Conservation (phyloP, 116 monocot species). For the Iris pallida region DNA sequence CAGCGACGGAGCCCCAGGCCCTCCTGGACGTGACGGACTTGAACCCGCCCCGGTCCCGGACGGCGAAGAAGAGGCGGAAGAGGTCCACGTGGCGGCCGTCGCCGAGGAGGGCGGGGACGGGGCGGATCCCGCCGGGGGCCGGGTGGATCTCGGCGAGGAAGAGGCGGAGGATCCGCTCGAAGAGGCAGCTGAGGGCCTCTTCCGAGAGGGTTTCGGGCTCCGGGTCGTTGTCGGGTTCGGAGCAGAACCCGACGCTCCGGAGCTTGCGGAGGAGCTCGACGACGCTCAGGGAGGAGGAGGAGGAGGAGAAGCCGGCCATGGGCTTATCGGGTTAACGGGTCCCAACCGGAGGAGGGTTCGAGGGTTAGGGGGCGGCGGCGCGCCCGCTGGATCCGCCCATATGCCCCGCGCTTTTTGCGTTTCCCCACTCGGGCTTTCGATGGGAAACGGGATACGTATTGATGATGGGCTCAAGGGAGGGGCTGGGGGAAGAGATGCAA, state of each 20-base stretch:
- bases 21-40: slow-evolving; percentile 19
- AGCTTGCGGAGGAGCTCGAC: slow-evolving; percentile 45
- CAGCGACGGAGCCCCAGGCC: slow-evolving; percentile 45
- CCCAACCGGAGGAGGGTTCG: neutral
- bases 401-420: neutral
- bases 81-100: slow-evolving; percentile 47
- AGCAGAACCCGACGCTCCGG: slow-evolving; percentile 49
- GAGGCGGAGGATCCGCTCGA: slow-evolving; percentile 39
- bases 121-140: slow-evolving; percentile 15
- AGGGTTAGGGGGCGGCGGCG: neutral
- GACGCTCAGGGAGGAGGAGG: slow-evolving; percentile 19
- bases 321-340: too few species aligned
- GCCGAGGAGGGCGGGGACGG: slow-evolving; percentile 42
- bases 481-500: too few species aligned
- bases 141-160: slow-evolving; percentile 37
- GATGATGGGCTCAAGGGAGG: too few species aligned
- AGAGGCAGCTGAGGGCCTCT: slow-evolving; percentile 15
- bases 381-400: neutral
- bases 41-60: slow-evolving; percentile 45
- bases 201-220: neutral
- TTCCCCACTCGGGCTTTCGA: neutral
- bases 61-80: slow-evolving; percentile 34
- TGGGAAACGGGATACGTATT: too few species aligned
- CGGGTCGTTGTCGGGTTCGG: slow-evolving; percentile 26
- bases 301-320: neutral